Evolutionary conservation across 345 rosid genomes (phyloP), one percentile per base, ranked within the genome.

Genomic region (Pelargonium nanum): DNA sequence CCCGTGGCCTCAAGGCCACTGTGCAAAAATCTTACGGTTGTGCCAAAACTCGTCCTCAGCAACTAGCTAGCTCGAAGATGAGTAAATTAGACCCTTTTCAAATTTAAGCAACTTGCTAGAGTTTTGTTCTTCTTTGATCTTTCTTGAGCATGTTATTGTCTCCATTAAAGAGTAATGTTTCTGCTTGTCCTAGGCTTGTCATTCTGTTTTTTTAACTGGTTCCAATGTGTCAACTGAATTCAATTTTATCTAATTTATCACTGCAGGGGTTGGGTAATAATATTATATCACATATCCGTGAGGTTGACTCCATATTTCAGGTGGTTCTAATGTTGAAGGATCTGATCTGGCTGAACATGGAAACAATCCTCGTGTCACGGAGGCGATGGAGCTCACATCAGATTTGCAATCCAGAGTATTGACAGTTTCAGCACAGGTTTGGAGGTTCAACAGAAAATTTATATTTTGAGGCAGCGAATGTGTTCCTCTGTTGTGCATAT

Each of bases 221-320:
- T 22, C 51, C 23, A 0, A 54, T 54, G 56, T 60, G 17, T 13
- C 45, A n/a, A n/a, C n/a, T n/a, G 40, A 28, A 13, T 24, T 55
- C 15, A 62, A 30, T 45, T 51, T 20, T 53, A 57, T 12, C 23
- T 40, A 16, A 13, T 63, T 60, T 40, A 40, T 12, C 48, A 12
- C 15, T 76, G 55, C 80, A 89, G 98, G 98, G 98, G 9, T 69
- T 89, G 74, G 95, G 98, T 23, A 89, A 89, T 70, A 92, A 92
- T 69, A 89, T 92, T 74, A 76, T 92, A 56, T 89, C 93, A 10
- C 93, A 92, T 77, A 89, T 92, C 53, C 73, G 95, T 10, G 91
- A 92, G 76, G 96, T 87, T 54, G 95, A 89, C 69, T 92, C 98
- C 77, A 89, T 92, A 60, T 88, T 92, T 60, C 96, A 88, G 92